Conservation (phyloP, 345 rosid species). For the Abelmoschus esculentus region DNA sequence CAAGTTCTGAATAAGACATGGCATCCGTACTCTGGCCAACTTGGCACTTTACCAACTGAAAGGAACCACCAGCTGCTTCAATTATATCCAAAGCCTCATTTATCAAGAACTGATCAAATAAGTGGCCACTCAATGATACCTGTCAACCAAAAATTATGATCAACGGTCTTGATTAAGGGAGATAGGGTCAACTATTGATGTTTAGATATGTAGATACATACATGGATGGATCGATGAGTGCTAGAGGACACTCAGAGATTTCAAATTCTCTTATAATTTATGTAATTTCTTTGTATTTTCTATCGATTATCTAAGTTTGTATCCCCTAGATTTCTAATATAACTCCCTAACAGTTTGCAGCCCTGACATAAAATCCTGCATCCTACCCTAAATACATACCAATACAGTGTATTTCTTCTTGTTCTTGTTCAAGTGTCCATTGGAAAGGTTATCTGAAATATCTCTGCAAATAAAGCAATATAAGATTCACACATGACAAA, state of each 20-base stretch:
- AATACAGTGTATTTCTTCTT: conserved; percentile 44
- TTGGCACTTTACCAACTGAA: conserved; percentile 79
- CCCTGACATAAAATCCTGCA: no score
- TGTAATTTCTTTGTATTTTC: no score
- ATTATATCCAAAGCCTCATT: conserved; percentile 93
- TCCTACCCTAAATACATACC: conserved; percentile 33
- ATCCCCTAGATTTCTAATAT: no score
- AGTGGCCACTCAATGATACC: conserved; percentile 92
- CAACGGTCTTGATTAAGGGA: conserved; percentile 13
- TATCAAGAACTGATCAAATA: conserved; percentile 83
- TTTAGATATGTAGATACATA: neutral
- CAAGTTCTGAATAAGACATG: conserved; percentile 78
- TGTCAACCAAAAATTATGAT: conserved; percentile 25
- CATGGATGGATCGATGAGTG: no score
- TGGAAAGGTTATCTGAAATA: conserved; percentile 22
- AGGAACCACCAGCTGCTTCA: conserved; percentile 84
- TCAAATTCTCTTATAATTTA: no score
- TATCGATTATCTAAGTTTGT: no score
- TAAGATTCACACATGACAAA: neutral
- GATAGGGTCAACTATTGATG: neutral
- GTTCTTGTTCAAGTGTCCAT: conserved; percentile 34
- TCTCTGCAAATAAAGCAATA: conserved; percentile 41
- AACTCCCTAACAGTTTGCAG: no score
- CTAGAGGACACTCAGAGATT: no score
- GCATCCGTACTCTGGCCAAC: conserved; percentile 68